Base-by-base conservation (phyloP, 441 rosid genomes). In the Kokia cookei region DNA sequence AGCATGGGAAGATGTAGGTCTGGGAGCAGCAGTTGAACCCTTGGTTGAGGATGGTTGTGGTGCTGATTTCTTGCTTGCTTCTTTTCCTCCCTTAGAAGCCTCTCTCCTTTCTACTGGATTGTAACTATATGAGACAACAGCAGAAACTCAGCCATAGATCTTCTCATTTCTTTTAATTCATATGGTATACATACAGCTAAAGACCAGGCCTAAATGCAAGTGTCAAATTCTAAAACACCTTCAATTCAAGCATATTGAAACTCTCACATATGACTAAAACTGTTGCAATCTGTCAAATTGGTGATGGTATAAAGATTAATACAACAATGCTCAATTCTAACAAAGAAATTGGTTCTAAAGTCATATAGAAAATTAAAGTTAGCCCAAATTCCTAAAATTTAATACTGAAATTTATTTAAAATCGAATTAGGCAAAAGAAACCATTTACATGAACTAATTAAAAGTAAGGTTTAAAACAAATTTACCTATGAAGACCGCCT, bases 51-150 rank as follows among this genome's bases (percentile, higher is more conserved):
- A 66, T 55, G 89, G 97, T 27, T 90, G 72, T 48, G 84, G 73
- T 65, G 85, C 84, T 66, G 86, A 76, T 86, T 92, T 93, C 84
- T 89, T 96, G 84, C 75, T 79, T 57, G 86, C 85, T 76, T 96
- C 98, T 83, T 90, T 96, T 7, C 97, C 99, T 78, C 99, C 96
- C 76, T 83, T 96, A 84, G 86, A 77, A 67, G 90, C 76, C 78
- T 92, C 99, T 81, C 99, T 91, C 81, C 99, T 92, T 84, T 93
- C 99, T 80, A 85, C 6, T 61, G 98, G 88, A 62, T 93, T 91
- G 80, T 96, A 96, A 78, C 98, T 96, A 76, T 10, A 17, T 35
- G 75, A 26, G 13, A 42, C 11, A 7, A 6, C 26, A 58, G 69
- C 37, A 69, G 26, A 45, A 65, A 64, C 61, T 60, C 45, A 70